phyloP scores from a whole-genome alignment of 495 filamentous ascomycete species.

The Podospora comata region DNA sequence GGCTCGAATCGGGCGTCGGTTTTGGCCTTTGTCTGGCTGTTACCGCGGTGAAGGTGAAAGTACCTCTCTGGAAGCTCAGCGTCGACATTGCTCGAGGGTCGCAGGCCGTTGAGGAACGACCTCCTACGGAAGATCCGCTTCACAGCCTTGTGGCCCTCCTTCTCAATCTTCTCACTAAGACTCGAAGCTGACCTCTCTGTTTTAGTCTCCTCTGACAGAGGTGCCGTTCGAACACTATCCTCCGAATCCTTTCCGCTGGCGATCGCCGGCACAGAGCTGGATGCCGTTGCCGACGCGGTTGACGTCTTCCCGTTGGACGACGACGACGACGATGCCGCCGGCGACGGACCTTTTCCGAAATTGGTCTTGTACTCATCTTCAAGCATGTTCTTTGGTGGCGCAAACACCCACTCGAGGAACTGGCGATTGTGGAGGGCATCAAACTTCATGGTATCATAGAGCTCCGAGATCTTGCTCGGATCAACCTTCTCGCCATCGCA shows the following conservation, averaged over 20 bases:
- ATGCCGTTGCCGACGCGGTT: not conserved
- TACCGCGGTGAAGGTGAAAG: constrained; percentile 81
- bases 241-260: constrained; percentile 18
- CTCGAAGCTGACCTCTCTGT: constrained; percentile 4
- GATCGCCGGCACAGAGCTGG: not conserved
- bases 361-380: constrained; percentile 57
- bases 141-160: constrained; percentile 37
- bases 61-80: constrained; percentile 62
- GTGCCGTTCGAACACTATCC: constrained; percentile 13
- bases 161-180: constrained; percentile 38
- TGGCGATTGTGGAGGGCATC: constrained; percentile 94
- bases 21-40: constrained; percentile 73
- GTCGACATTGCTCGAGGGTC: constrained; percentile 32
- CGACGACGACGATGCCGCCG: not conserved
- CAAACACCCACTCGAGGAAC: constrained; percentile 98
- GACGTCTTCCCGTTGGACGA: not conserved
- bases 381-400: constrained; percentile 66
- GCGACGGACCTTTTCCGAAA: constrained; percentile 17
- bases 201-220: constrained; percentile 3
- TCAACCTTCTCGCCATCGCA: constrained; percentile 96
- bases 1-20: constrained; percentile 80
- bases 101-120: constrained; percentile 46
- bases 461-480: constrained; percentile 93
- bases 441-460: constrained; percentile 99
- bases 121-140: constrained; percentile 52